A percentile compares a stretch with the other conserved stretches of the same genome.
phyloP scores from a whole-genome alignment of 768 basidiomycete species.

The Phallus indusiatus region DNA sequence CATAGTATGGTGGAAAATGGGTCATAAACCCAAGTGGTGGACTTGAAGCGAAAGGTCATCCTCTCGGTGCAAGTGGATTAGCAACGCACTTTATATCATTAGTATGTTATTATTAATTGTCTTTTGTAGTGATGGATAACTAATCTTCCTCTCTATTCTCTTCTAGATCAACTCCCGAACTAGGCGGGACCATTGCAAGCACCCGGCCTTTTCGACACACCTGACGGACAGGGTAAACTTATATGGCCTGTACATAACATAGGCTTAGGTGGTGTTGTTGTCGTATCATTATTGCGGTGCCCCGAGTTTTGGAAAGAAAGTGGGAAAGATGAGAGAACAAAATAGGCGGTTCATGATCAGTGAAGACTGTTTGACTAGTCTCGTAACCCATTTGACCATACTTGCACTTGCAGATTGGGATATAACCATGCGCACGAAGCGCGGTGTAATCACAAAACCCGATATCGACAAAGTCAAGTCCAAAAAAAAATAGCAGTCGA shows the following conservation, averaged over 20 bases:
- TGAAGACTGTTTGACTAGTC: neutral
- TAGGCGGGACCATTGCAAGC: constrained; percentile 85
- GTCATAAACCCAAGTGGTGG: constrained; percentile 82
- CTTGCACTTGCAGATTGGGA: constrained; percentile 41
- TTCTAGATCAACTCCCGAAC: constrained; percentile 20
- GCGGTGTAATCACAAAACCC: constrained; percentile 43
- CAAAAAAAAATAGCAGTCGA: constrained; percentile 42
- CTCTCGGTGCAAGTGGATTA: constrained; percentile 72
- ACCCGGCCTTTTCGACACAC: constrained; percentile 50
- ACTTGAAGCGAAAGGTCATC: constrained; percentile 83
- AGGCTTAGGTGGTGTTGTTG: constrained; percentile 72
- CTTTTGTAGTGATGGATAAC: neutral
- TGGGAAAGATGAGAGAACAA: constrained; percentile 56
- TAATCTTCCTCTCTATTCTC: constrained; percentile 2
- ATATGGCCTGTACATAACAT: constrained; percentile 81
- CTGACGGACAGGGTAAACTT: constrained; percentile 64
- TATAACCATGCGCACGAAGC: constrained; percentile 74
- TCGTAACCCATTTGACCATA: neutral
- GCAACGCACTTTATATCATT: constrained; percentile 82
- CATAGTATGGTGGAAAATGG: constrained; percentile 73
- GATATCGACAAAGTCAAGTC: constrained; percentile 76
- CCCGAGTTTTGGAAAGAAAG: constrained; percentile 67
- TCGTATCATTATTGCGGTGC: constrained; percentile 64
- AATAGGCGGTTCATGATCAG: constrained; percentile 29
- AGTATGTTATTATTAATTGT: constrained; percentile 34